Evolutionary conservation across 1,139 yeast genomes (phyloP), one percentile per base, ranked within the genome.

Genomic region (Saccharomyces pastorianus): DNA sequence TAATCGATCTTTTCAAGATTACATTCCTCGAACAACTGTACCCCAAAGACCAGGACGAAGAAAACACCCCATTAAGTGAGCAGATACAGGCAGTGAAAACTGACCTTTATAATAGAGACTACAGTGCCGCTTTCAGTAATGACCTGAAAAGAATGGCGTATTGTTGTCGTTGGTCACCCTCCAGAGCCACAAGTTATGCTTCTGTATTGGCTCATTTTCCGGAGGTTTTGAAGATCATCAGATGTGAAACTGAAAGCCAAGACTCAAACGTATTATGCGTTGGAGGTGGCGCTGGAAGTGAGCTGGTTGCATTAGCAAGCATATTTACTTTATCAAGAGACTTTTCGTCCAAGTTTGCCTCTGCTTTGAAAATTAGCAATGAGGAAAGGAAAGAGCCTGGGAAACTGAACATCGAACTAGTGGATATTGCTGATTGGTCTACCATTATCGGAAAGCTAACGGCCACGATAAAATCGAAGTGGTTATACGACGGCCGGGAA

Each of bases 221-320:
- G 6, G 77, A 78, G 1, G 68, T 84, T 4, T 69, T 69, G 28
- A 69, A 72, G 2, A 56, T 77, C 8, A 64, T 82, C 17, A 55
- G 55, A 34, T 58, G 64, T 49, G 49, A 55, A 38, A 41, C 28
- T 2, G 48, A 52, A n/a, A 51, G 47, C n/a, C 56, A 49, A 1
- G 61, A 60, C 20, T 56, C 56, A 25, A 72, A 76, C 8, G 80
- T 83, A 0, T 67, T 88, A 44, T 81, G 85, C 62, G 76, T 89
- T 47, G 96, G 96, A 13, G 96, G 95, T 17, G 96, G 96, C 25
- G 96, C 96, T 0, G 87, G 91, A 2, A 88, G 91, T 1, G 96
- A 89, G 65, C 71, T 88, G 25, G 84, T 84, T 17, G 95, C 88
- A 0, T 65, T 88, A 47, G 82, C 82, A 0, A 78, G 90, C 17